These are phyloP conservation scores for Bassia scoparia DNA, from an alignment of 148 eudicot genomes.

Conservation along the genomic window DNA sequence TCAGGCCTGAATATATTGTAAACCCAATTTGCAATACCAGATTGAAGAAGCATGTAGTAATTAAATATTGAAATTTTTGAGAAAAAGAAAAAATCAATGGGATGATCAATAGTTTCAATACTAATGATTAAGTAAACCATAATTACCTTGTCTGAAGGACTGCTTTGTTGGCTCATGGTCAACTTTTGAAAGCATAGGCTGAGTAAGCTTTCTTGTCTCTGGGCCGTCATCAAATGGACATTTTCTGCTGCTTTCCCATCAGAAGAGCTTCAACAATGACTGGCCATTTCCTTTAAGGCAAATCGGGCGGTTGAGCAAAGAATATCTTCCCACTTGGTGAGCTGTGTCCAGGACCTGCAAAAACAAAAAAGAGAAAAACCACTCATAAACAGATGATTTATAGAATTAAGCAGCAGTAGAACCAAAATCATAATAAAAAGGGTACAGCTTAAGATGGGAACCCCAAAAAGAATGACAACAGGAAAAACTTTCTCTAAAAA, in stretches of 20 bases:
- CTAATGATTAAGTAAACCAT: neutral
- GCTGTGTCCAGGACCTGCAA: conserved; percentile 76
- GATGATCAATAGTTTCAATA: too few relatives aligned
- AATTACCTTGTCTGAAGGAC: conserved; percentile 25
- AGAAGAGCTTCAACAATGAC: conserved; percentile 81
- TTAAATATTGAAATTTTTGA: too few relatives aligned
- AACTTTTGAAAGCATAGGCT: conserved; percentile 23
- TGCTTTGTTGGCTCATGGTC: conserved; percentile 24
- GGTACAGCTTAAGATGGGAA: neutral
- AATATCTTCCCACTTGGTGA: conserved; percentile 77
- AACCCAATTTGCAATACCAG: too few relatives aligned
- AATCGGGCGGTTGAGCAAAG: conserved; percentile 66
- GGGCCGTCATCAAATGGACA: conserved; percentile 67
- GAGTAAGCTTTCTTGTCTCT: conserved; percentile 38
- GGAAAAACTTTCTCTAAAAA: neutral
- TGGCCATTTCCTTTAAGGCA: conserved; percentile 86
- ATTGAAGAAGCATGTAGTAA: too few relatives aligned
- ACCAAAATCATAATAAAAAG: neutral
- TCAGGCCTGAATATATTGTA: too few relatives aligned
- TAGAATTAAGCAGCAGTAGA: neutral
- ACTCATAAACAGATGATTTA: neutral
- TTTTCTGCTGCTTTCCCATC: conserved; percentile 80
- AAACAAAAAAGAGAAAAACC: neutral
- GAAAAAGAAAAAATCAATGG: too few relatives aligned
- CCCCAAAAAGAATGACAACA: neutral